Evolutionary conservation across 345 rosid genomes (phyloP), one percentile per base, ranked within the genome.

Genomic region (Orychophragmus violaceus): DNA sequence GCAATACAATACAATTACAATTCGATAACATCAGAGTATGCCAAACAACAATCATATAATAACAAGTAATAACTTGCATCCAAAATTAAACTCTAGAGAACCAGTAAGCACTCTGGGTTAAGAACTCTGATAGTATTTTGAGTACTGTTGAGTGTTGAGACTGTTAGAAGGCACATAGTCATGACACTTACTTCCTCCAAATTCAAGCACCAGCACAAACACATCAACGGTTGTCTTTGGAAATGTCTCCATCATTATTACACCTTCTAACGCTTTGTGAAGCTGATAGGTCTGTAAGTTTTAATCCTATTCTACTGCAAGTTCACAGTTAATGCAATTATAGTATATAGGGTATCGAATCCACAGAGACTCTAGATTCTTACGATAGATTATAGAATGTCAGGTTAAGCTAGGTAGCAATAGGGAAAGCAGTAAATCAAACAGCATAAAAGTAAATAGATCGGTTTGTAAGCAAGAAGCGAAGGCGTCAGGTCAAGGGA

Each of bases 151-250:
- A n/a, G n/a, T 49, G 29, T 16, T 3, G 10, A 58, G 36, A 18
- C 37, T 4, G 16, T 10, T 13, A 46, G 27, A 59, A 18, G 2
- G 35, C 39, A 70, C 9, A 41, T 41, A 54, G 13, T 8, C 23
- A n/a, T n/a, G n/a, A 35, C 3, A 81, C 98, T 87, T 82, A 92
- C 97, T 77, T 78, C 98, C 98, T 59, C 96, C 97, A 71, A 96
- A 90, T 76, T 90, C 97, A 84, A 93, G 80, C 48, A 90, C 94
- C 79, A 93, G 78, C 2, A 92, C 98, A 75, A 90, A 93, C 41
- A 93, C 90, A 77, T 93, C 97, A 17, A 88, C 97, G 2, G 98
- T 90, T 52, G 98, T 85, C 79, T 93, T 90, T 8, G 98, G 98
- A 64, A 90, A 90, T 42, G 87, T 75, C 82, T 93, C 96, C 77